Base-by-base conservation (phyloP, 2,329 filamentous ascomycete genomes). In the Chrysoporthe puriensis region DNA sequence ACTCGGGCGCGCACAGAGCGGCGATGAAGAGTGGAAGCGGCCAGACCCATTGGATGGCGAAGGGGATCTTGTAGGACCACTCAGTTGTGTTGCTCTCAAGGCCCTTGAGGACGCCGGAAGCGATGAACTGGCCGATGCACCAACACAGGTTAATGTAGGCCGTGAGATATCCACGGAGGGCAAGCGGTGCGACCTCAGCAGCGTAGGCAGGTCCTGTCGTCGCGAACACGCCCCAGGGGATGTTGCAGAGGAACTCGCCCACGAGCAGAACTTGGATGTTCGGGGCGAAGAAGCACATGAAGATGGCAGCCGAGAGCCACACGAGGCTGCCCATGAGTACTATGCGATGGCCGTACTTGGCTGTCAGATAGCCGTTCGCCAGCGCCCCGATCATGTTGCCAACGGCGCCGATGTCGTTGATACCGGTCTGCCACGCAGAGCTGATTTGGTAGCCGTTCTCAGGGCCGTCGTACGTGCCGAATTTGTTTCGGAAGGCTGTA, bases 371-470 rank as follows among this genome's bases (percentile, higher is more conserved):
- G 21, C 82, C 82, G 72, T 83, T 82, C 5, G 81, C 46, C 62
- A 81, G 63, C 42, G 78, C 77, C 16, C 80, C 80, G 56, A 81
- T 73, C 63, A 82, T 79, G 43, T 71, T 71, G 40, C 72, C 74
- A n/a, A 80, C 65, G 7, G 75, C 76, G 42, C 74, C 75, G 54
- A 77, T 73, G 61, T 74, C 75, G 71, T 78, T 79, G 58, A 88
- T 77, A 2, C 77, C 81, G 26, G 83, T 79, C 73, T 87, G 85
- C 85, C 85, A 87, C 4, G 78, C 72, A 2, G 83, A 79, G 3
- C 80, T 79, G 70, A 88, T 79, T 71, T 85, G 79, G 59, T 83
- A 83, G 9, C 76, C 77, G 26, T 76, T 75, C 43, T 81, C 72
- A 0, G 74, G 69, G 50, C 77, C 70, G 16, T 76, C 71, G 32